Percentiles rank a stretch among this genome's conserved stretches.
phyloP scores from a whole-genome alignment of 2,329 filamentous ascomycete genomes.

The Aureobasidium sp. region DNA sequence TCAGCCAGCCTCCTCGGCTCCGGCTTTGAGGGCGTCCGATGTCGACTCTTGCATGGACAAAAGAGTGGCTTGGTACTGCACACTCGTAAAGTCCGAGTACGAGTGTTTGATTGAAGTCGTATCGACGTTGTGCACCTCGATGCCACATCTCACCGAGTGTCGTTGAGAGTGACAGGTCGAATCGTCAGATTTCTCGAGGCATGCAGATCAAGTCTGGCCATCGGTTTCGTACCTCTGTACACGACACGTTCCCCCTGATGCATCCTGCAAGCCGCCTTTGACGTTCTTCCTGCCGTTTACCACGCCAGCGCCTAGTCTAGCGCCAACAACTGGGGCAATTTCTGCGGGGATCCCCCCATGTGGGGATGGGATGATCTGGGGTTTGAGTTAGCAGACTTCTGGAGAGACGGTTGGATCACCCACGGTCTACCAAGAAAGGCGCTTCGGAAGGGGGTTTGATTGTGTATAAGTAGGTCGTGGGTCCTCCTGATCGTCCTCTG shows the following conservation, averaged over 20 bases:
- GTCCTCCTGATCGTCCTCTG: not conserved
- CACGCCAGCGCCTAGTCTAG: not conserved
- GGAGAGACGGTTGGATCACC: not conserved
- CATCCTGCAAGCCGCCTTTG: slow-evolving; percentile 1
- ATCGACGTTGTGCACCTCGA: not conserved
- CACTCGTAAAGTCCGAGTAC: not conserved
- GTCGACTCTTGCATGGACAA: not conserved
- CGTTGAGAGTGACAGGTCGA: not conserved
- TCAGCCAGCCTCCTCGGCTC: not conserved
- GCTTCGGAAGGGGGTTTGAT: not conserved
- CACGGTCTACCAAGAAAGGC: not conserved
- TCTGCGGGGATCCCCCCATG: not conserved
- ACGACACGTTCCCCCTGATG: not conserved
- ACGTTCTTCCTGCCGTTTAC: not conserved
- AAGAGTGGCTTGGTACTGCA: not conserved
- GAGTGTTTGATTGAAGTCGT: too few species aligned
- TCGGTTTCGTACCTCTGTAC: not conserved
- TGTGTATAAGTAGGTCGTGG: slow-evolving; percentile 3
- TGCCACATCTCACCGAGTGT: not conserved
- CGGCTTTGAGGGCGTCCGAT: not conserved
- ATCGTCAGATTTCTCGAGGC: not conserved
- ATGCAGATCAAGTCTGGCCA: not conserved
- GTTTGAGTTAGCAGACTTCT: not conserved
- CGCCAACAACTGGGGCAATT: not conserved
- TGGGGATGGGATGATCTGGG: not conserved